Evolutionary conservation across 352 stramenopile species (phyloP).

Genomic region (Pythium myriotylum): DNA sequence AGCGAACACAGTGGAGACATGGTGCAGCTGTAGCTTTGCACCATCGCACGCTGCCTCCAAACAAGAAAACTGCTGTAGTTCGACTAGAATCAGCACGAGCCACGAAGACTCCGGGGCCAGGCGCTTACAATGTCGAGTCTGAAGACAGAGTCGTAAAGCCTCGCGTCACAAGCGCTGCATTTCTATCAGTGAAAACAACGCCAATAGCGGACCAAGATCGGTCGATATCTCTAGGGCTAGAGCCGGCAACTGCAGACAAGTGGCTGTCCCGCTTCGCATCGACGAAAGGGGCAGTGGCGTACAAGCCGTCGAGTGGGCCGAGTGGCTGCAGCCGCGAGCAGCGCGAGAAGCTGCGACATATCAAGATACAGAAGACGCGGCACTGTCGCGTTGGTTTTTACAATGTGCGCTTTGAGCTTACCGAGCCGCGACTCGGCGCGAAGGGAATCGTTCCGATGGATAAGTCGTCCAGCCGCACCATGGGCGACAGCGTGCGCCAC

Average conservation of each 20-base stretch:
- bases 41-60: background rate
- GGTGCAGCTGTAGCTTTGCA: constrained; percentile 5
- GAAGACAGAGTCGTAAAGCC: constrained; percentile 18
- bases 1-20: constrained; percentile 17
- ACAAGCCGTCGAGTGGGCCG: constrained; percentile 5
- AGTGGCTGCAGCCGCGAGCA: constrained; percentile 9
- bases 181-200: background rate
- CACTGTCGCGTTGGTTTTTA: constrained; percentile 16
- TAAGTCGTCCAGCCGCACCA: background rate
- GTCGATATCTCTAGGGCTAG: background rate
- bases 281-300: constrained; percentile 13
- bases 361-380: constrained; percentile 15
- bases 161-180: background rate
- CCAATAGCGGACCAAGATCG: background rate
- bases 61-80: constrained; percentile 11
- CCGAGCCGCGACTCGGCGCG: constrained; percentile 1
- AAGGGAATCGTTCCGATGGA: constrained; percentile 13
- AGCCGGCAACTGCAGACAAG: constrained; percentile 14
- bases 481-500: background rate
- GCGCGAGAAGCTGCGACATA: constrained; percentile 5
- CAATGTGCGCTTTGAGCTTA: constrained; percentile 7
- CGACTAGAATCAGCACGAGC: constrained; percentile 1
- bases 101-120: constrained; percentile 12
- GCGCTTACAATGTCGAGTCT: constrained; percentile 1
- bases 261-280: constrained; percentile 12